These are phyloP conservation scores for Penicillium canariense DNA, from an alignment of 495 filamentous ascomycete genomes.

Conservation along the genomic window DNA sequence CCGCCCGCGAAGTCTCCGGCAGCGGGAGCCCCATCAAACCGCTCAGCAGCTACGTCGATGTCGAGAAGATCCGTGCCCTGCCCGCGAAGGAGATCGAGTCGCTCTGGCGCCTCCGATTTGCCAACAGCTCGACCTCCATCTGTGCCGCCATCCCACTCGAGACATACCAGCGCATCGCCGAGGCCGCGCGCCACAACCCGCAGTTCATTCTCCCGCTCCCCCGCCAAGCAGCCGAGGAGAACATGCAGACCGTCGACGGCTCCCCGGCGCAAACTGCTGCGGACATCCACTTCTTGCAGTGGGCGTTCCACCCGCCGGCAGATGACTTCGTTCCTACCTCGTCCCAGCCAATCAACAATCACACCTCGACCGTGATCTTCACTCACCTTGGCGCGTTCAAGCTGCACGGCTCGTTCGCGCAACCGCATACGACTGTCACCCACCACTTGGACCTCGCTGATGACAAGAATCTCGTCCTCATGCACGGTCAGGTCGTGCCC, in stretches of 20 bases:
- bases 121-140: constrained; percentile 63
- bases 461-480: constrained; percentile 72
- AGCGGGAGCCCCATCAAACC: constrained; percentile 65
- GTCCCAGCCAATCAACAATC: constrained; percentile 39
- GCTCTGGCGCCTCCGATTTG: constrained; percentile 90
- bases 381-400: constrained; percentile 91
- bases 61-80: constrained; percentile 69
- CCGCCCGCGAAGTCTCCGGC: constrained; percentile 28
- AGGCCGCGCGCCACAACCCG: constrained; percentile 68
- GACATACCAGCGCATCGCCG: constrained; percentile 66
- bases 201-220: constrained; percentile 91
- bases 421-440: constrained; percentile 89
- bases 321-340: constrained; percentile 58
- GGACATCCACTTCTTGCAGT: constrained; percentile 51
- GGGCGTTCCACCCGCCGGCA: constrained; percentile 82
- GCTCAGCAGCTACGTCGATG: constrained; percentile 77
- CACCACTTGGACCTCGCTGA: constrained; percentile 78
- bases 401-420: constrained; percentile 79
- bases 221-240: constrained; percentile 45
- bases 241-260: constrained; percentile 3
- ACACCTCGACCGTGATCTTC: constrained; percentile 82
- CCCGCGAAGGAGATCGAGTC: constrained; percentile 79
- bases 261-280: constrained; percentile 25
- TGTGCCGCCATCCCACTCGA: constrained; percentile 74
- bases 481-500: constrained; percentile 77